A percentile compares a stretch with the other conserved stretches of the same genome.
Conservation (phyloP, 352 stramenopile species). For the Hyphochytrium catenoides region DNA sequence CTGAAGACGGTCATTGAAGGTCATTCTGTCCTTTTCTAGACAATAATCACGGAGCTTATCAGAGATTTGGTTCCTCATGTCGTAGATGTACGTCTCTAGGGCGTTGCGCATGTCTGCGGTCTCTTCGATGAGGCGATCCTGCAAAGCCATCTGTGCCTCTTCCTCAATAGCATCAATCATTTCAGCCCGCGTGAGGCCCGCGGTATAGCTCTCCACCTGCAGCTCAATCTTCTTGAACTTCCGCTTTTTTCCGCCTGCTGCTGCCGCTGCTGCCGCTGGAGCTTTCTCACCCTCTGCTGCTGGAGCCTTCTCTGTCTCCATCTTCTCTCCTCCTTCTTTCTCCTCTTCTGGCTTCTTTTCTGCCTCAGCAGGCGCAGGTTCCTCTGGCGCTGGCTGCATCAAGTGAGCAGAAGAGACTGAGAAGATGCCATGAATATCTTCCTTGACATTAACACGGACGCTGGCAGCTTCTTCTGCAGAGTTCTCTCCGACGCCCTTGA, state of each 20-base stretch:
- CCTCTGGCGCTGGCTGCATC: conserved; percentile 87
- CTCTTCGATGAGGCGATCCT: conserved; percentile 84
- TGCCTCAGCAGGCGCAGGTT: conserved; percentile 30
- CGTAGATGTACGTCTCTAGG: conserved; percentile 98
- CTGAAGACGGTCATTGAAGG: conserved; percentile 63
- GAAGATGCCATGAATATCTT: conserved; percentile 91
- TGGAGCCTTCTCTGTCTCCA: conserved; percentile 27
- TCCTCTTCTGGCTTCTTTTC: conserved; percentile 10
- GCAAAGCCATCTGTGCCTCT: conserved; percentile 83
- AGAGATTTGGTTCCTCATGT: conserved; percentile 88
- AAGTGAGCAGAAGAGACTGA: conserved; percentile 81
- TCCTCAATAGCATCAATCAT: conserved; percentile 44
- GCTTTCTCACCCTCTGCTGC: conserved; percentile 32
- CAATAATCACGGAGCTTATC: conserved; percentile 58
- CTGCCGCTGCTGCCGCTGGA: conserved; percentile 2
- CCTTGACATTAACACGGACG: conserved; percentile 91
- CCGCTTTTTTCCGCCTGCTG: conserved; percentile 76
- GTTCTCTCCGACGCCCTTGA: conserved; percentile 59
- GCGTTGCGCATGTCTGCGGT: conserved; percentile 98
- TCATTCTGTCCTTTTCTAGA: conserved; percentile 58
- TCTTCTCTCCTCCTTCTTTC: conserved; percentile 23
- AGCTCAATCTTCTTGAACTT: conserved; percentile 75
- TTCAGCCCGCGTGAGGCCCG: conserved; percentile 25
- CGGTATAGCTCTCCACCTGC: conserved; percentile 29
- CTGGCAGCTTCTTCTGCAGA: conserved; percentile 44